These are phyloP conservation scores for Fusarium sp. DNA, from an alignment of 2,329 filamentous ascomycete species.

Conservation along the genomic window DNA sequence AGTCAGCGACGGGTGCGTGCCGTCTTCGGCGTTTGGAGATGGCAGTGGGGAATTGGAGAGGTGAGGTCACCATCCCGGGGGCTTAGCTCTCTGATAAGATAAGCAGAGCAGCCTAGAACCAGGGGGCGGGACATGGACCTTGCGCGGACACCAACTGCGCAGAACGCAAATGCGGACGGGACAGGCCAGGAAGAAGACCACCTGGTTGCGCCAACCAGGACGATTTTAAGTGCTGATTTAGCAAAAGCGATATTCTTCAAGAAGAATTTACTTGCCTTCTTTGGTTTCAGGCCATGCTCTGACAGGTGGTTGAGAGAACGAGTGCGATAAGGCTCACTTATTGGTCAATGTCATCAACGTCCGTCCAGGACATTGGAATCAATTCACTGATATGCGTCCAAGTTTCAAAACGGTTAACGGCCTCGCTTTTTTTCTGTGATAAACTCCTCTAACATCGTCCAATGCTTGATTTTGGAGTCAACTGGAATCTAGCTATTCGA, in stretches of 20 bases:
- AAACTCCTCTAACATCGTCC: not conserved
- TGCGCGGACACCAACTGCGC: slow-evolving; percentile 6
- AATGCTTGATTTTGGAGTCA: not conserved
- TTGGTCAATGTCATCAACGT: not conserved
- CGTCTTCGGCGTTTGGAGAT: slow-evolving; percentile 34
- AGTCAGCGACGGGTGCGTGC: slow-evolving; percentile 41
- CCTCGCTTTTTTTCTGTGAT: not conserved
- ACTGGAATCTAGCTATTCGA: not conserved
- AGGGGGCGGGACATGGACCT: not conserved
- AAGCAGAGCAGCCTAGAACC: slow-evolving; percentile 7
- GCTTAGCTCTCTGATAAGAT: slow-evolving; percentile 32
- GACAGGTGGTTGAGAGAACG: not conserved
- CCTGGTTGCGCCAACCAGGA: slow-evolving; percentile 10
- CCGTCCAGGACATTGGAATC: not conserved
- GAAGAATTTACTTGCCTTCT: not conserved
- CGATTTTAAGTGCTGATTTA: not conserved
- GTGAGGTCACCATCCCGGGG: slow-evolving; percentile 35
- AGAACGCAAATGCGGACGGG: slow-evolving; percentile 30
- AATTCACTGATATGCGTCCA: not conserved
- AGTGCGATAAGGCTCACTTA: not conserved
- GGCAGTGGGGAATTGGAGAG: slow-evolving; percentile 41
- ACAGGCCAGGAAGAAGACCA: not conserved
- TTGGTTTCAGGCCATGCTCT: not conserved
- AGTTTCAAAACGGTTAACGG: not conserved
- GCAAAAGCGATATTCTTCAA: slow-evolving; percentile 1